Percentiles rank a stretch among this genome's conserved stretches.
These are phyloP conservation scores for Crepidotus variabilis DNA, from an alignment of 768 basidiomycete genomes.

Conservation along the genomic window DNA sequence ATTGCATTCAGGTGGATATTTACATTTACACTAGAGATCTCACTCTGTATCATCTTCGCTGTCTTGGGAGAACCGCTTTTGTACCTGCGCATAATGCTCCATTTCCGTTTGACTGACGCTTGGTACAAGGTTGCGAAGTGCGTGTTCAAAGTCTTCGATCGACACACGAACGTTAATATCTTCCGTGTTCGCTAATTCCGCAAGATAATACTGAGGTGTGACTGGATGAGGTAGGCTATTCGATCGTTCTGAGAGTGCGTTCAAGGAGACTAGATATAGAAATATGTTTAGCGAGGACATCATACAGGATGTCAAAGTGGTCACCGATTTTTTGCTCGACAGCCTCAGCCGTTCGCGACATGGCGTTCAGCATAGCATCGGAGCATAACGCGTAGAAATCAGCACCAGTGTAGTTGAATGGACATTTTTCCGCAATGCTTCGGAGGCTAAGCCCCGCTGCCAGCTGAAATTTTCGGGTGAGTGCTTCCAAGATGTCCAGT, in stretches of 20 bases:
- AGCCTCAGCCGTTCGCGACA: slow-evolving; percentile 80
- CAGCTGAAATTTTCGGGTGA: slow-evolving; percentile 90
- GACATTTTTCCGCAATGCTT: slow-evolving; percentile 66
- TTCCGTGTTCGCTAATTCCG: slow-evolving; percentile 64
- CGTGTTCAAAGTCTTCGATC: slow-evolving; percentile 69
- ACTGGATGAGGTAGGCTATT: slow-evolving; percentile 58
- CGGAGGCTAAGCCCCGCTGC: slow-evolving; percentile 62
- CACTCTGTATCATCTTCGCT: background rate
- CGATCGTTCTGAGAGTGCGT: slow-evolving; percentile 36
- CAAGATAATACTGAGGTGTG: slow-evolving; percentile 87
- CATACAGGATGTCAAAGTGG: slow-evolving; percentile 12
- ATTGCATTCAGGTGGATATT: slow-evolving; percentile 8
- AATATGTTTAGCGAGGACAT: background rate
- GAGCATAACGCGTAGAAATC: slow-evolving; percentile 98
- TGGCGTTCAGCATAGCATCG: slow-evolving; percentile 93
- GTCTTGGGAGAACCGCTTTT: slow-evolving; percentile 56
- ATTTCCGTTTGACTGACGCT: slow-evolving; percentile 86
- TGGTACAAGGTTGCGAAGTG: slow-evolving; percentile 68
- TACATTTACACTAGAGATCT: slow-evolving; percentile 5
- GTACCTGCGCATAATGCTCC: slow-evolving; percentile 75
- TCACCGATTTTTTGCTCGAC: slow-evolving; percentile 75
- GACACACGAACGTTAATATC: slow-evolving; percentile 76
- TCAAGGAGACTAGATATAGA: slow-evolving; percentile 37
- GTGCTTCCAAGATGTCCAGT: slow-evolving; percentile 78
- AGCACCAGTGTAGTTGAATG: slow-evolving; percentile 95